phyloP scores from a whole-genome alignment of 2,329 filamentous ascomycete genomes.

The Aspergillus tanneri region DNA sequence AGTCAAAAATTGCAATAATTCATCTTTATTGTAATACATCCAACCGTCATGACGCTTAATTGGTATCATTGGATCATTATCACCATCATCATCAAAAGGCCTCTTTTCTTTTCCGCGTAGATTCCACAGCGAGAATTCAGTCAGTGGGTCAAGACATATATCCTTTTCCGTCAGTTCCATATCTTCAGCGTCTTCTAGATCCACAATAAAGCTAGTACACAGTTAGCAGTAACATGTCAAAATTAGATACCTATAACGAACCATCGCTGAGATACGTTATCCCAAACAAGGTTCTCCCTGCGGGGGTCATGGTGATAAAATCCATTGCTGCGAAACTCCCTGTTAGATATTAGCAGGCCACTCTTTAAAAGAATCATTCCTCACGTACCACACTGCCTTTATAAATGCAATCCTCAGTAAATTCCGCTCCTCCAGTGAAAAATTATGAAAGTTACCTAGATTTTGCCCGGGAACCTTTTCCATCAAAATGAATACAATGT shows the following conservation, averaged over 20 bases:
- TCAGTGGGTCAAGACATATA: background rate
- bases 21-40: background rate
- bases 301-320: conserved; percentile 2
- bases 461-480: conserved; percentile 1
- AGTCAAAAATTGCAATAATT: background rate
- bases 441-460: background rate
- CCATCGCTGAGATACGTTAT: background rate
- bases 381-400: background rate
- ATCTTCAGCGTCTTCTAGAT: conserved; percentile 1
- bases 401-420: background rate
- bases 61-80: background rate
- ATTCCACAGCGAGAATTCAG: background rate
- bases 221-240: no score
- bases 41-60: background rate
- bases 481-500: background rate
- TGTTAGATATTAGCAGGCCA: background rate
- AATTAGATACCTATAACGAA: background rate
- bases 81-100: background rate
- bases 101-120: conserved; percentile 1
- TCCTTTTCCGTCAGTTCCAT: background rate
- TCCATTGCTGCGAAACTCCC: conserved; percentile 2
- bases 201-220: background rate
- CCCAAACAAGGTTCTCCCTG: background rate
- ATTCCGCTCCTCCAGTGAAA: background rate
- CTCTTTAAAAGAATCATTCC: background rate